Evolutionary conservation across 2,329 filamentous ascomycete species (phyloP), one percentile per base, ranked within the genome.

Genomic region (Penicillium sp.): DNA sequence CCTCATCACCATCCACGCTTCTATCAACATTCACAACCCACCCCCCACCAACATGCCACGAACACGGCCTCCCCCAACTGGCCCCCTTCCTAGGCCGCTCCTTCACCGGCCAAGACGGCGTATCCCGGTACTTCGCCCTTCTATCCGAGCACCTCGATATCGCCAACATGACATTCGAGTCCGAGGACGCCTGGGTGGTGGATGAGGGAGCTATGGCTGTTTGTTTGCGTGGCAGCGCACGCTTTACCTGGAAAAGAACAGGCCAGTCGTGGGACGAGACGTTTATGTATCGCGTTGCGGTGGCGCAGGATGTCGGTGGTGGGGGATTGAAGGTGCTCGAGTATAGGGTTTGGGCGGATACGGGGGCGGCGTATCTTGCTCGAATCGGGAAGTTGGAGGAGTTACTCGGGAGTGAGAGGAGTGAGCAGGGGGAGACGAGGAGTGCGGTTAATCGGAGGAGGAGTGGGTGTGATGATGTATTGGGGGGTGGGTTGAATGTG

Each of bases 271-370:
- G 70, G 70, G 56, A 69, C 35, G 71, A 73, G 55, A 62, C 60
- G 6, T 73, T 73, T 51, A 51, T 59, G 10, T 73, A 72, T 57
- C 57, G 65, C 26, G 52, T 73, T 34, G 60, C 55, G 9, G 35
- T 72, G 42, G 64, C 60, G 14, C 50, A 58, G 48, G 62, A 70
- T 26, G 27, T 47, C 10, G 42, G 39, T 32, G 34, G 23, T 3
- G 40, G 38, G 8, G 40, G 32, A 29, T 44, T 63, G 37, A 69
- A 66, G 48, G 63, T 73, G n/a, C 58, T 56, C 26, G 67, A 64
- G 42, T 73, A 72, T 61, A 56, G 64, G 34, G 62, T 73, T 23
- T 73, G 71, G 71, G 69, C 68, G 13, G 71, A 73, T 65, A 69
- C 67, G 3, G 71, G 70, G 16, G 70, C 70, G 27, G 69, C 68